Conservation (phyloP, 345 rosid genomes). For the Populus pruinosa region DNA sequence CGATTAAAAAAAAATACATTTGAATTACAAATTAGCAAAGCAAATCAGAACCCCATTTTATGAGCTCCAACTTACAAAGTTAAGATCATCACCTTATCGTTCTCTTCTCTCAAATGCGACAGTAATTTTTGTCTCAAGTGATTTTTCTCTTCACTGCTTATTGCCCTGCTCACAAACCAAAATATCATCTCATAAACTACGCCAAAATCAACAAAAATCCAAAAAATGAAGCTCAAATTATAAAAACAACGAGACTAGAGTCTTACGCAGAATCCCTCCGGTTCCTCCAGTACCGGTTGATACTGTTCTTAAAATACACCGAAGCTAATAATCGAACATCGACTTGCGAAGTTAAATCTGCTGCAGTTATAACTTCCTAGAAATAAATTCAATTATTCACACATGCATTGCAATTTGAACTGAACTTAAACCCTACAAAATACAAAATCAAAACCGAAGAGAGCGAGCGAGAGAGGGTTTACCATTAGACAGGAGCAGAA, state of each 20-base stretch:
- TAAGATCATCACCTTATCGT: conserved; percentile 51
- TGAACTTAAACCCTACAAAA: conserved; percentile 6
- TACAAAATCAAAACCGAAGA: conserved; percentile 26
- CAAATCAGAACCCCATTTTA: too few relatives aligned
- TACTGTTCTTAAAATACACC: conserved; percentile 86
- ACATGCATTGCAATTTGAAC: conserved; percentile 2
- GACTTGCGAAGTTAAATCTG: conserved; percentile 79
- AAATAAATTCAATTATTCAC: background rate
- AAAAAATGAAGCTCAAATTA: background rate
- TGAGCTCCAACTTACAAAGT: background rate
- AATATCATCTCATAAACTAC: background rate
- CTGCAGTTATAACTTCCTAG: conserved; percentile 85
- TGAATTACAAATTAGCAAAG: conserved; percentile 8
- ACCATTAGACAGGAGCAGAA: conserved; percentile 97
- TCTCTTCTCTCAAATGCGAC: conserved; percentile 82
- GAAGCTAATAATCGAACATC: conserved; percentile 93
- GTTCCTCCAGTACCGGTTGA: conserved; percentile 83
- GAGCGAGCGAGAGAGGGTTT: conserved; percentile 5
- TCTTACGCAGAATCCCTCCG: conserved; percentile 75
- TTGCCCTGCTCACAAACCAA: conserved; percentile 52
- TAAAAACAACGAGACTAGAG: background rate
- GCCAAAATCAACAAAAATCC: background rate
- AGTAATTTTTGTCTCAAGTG: conserved; percentile 72
- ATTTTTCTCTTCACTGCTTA: conserved; percentile 76
- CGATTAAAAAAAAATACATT: background rate